Percentiles rank a stretch among this genome's conserved stretches.
Evolutionary conservation across 2,329 filamentous ascomycete species (phyloP).

Genomic region (Trichoderma koningiopsis): DNA sequence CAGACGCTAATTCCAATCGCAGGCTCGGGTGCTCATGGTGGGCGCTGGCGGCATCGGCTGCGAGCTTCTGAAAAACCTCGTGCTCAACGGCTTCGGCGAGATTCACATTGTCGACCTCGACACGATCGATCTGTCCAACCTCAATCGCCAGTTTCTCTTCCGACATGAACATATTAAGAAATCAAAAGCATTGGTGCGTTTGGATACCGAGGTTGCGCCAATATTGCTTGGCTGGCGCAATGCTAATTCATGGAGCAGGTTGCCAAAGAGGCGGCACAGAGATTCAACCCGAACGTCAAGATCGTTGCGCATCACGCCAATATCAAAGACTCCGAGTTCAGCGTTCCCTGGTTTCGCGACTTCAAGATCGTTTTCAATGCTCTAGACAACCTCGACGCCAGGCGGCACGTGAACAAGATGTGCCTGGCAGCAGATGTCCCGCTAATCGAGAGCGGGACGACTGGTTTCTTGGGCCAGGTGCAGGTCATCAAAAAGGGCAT

Average conservation of each 20-base stretch:
- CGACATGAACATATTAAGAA: conserved; percentile 97
- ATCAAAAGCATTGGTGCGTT: conserved; percentile 82
- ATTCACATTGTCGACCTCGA: conserved; percentile 96
- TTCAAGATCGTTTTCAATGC: conserved; percentile 95
- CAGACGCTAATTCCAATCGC: conserved; percentile 13
- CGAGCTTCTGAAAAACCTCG: conserved; percentile 95
- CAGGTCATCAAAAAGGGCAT: conserved; percentile 92
- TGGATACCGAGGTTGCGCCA: conserved; percentile 1
- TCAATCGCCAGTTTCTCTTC: conserved; percentile 97
- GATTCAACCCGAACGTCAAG: conserved; percentile 85
- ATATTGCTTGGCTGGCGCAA: background rate
- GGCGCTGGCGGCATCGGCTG: conserved; percentile 97
- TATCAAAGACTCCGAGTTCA: conserved; percentile 88
- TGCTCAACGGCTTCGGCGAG: conserved; percentile 87
- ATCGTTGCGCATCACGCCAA: conserved; percentile 91
- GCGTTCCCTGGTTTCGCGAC: conserved; percentile 80
- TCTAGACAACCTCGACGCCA: conserved; percentile 90
- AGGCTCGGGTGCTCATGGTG: conserved; percentile 90
- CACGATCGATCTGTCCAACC: conserved; percentile 95
- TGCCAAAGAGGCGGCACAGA: conserved; percentile 85
- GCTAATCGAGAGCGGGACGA: conserved; percentile 93
- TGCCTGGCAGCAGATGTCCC: conserved; percentile 89
- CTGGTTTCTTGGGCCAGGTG: conserved; percentile 95
- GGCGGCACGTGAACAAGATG: conserved; percentile 96
- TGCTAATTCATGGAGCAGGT: conserved; percentile 56